Evolutionary conservation across 768 basidiomycete species (phyloP).

Genomic region (Phaffia tasmanica): DNA sequence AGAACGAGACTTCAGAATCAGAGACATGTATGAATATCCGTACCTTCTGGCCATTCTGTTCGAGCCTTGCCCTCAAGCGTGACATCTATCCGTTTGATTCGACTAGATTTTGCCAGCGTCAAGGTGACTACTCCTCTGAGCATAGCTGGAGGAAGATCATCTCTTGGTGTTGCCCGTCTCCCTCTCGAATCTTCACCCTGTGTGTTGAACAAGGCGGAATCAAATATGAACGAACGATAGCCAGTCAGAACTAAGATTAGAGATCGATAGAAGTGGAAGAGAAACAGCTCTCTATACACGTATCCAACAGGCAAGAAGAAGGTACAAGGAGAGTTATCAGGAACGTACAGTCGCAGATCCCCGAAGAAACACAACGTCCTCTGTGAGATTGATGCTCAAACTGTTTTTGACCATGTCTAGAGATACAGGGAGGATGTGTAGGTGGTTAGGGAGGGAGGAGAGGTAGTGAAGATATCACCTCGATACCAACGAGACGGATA

Average conservation of each 20-base stretch:
- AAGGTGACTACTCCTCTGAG: conserved; percentile 58
- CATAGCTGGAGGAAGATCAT: conserved; percentile 48
- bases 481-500: neutral
- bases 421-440: neutral
- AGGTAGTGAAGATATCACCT: neutral
- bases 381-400: conserved; percentile 48
- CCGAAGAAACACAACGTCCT: conserved; percentile 61
- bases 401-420: conserved; percentile 20
- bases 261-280: neutral
- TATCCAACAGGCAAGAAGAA: neutral
- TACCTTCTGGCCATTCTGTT: conserved; percentile 81
- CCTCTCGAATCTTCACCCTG: conserved; percentile 37
- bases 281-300: too few species aligned
- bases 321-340: neutral
- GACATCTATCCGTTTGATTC: conserved; percentile 73
- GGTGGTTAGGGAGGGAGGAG: neutral
- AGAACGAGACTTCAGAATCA: neutral
- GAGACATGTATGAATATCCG: conserved; percentile 26
- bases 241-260: neutral
- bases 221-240: neutral
- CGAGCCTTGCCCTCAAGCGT: conserved; percentile 60
- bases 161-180: conserved; percentile 31
- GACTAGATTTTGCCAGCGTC: conserved; percentile 60
- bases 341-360: conserved; percentile 31
- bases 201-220: too few species aligned